Evolutionary conservation across 345 rosid genomes (phyloP).

Genomic region (Eutrema heterophyllum): DNA sequence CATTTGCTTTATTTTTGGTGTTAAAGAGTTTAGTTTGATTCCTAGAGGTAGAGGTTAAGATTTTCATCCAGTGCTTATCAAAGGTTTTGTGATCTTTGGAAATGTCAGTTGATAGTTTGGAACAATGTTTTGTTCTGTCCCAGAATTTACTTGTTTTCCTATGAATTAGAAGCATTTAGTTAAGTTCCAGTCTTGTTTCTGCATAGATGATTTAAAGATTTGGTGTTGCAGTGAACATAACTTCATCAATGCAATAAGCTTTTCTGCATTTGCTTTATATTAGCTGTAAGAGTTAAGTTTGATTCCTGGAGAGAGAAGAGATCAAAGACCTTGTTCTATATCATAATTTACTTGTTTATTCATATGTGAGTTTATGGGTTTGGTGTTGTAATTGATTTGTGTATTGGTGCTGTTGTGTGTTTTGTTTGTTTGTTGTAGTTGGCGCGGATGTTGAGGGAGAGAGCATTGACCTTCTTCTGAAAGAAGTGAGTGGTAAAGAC

Average conservation of each 20-base stretch:
- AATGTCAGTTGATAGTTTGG: not conserved
- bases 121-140: too few relatives aligned
- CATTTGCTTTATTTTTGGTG: not conserved
- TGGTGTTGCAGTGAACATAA: too few relatives aligned
- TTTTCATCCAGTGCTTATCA: not conserved
- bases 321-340: too few relatives aligned
- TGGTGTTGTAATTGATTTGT: not conserved
- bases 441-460: constrained; percentile 68
- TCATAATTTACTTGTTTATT: too few relatives aligned
- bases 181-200: not conserved
- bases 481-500: constrained; percentile 57
- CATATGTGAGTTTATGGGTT: not conserved
- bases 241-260: too few relatives aligned
- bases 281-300: too few relatives aligned
- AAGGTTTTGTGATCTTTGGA: not conserved
- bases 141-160: too few relatives aligned
- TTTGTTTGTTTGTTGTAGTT: constrained; percentile 32
- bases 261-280: too few relatives aligned
- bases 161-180: not conserved
- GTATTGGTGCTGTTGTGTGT: not conserved
- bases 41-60: too few relatives aligned
- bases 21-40: too few relatives aligned
- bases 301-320: too few relatives aligned
- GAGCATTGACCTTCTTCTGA: constrained; percentile 50
- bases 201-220: not conserved